Conservation (phyloP, 305 asterid genomes). For the Lippia alba region DNA sequence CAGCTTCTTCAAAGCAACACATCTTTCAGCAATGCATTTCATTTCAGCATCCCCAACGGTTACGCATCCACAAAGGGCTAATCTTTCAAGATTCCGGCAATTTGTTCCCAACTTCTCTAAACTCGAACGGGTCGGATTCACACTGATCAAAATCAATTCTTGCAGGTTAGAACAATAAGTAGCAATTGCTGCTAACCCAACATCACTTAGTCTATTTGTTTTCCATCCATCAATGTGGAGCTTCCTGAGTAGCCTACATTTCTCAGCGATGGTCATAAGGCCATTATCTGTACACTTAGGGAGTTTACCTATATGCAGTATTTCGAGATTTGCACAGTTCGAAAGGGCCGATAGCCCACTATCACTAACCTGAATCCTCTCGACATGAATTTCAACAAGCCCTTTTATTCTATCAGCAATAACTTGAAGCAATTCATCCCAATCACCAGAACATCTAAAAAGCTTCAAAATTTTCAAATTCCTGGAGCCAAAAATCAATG, state of each 20-base stretch:
- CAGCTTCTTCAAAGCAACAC: constrained; percentile 65
- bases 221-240: constrained; percentile 86
- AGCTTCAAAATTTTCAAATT: constrained; percentile 64
- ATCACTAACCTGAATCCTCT: constrained; percentile 86
- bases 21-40: constrained; percentile 71
- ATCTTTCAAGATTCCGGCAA: constrained; percentile 67
- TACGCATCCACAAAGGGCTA: constrained; percentile 79
- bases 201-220: constrained; percentile 72
- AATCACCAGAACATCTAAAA: constrained; percentile 79
- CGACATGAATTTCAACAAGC: constrained; percentile 71
- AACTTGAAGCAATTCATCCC: constrained; percentile 71
- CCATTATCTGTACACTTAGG: constrained; percentile 80
- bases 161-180: constrained; percentile 62
- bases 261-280: constrained; percentile 55
- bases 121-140: constrained; percentile 64
- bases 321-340: constrained; percentile 60
- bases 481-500: constrained; percentile 63
- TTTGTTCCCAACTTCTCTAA: constrained; percentile 59
- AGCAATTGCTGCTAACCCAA: constrained; percentile 70
- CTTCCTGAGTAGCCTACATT: constrained; percentile 68
- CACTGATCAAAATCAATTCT: constrained; percentile 74
- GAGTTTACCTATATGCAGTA: constrained; percentile 73
- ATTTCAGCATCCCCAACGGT: constrained; percentile 75
- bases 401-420: constrained; percentile 47
- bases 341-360: constrained; percentile 66